Evolutionary conservation across 73 alveolate species (phyloP).

Genomic region (Paramecium pentaurelia): DNA sequence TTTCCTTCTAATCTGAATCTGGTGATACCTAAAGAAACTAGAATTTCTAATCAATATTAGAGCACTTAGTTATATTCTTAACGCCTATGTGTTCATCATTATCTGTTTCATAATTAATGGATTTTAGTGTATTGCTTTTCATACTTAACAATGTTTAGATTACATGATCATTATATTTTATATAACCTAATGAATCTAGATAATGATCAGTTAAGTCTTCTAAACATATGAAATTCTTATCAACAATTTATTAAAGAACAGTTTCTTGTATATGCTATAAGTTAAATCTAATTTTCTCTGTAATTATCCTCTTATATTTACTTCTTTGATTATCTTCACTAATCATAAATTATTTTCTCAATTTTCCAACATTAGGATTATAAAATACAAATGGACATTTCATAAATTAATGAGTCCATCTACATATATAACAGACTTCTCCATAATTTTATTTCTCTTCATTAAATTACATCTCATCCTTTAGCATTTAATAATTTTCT

Average conservation of each 20-base stretch:
- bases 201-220: neutral
- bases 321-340: neutral
- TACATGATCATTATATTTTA: neutral
- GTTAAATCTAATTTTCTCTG: neutral
- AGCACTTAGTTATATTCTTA: neutral
- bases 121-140: neutral
- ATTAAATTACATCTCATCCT: neutral
- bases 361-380: neutral
- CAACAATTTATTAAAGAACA: neutral
- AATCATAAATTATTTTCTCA: neutral
- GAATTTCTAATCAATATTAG: neutral
- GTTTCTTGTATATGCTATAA: neutral
- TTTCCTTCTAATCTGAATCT: neutral
- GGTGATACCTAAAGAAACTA: neutral
- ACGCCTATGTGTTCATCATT: neutral
- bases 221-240: neutral
- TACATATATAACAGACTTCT: neutral
- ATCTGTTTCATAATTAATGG: neutral
- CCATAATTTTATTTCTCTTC: neutral
- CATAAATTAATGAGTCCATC: constrained; percentile 5
- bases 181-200: neutral
- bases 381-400: neutral
- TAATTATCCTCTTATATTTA: neutral
- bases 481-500: neutral
- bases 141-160: neutral